Evolutionary conservation across 2,329 filamentous ascomycete species (phyloP).

Genomic region (Trichoderma sp.): DNA sequence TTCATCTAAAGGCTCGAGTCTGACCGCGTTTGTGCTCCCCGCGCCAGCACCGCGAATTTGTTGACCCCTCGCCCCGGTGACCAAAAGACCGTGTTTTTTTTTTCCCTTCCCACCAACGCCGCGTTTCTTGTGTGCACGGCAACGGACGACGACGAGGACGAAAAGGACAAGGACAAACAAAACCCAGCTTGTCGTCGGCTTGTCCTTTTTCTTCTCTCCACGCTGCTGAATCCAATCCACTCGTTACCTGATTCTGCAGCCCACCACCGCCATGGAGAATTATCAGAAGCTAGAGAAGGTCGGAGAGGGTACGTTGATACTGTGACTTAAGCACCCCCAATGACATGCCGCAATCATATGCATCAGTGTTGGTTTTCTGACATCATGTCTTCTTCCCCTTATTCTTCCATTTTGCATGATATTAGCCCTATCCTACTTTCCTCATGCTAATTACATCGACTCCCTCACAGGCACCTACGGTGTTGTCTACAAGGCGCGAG

Average conservation of each 20-base stretch:
- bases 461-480: slow-evolving; percentile 73
- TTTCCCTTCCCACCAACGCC: background rate
- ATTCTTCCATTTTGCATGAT: background rate
- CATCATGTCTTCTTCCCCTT: background rate
- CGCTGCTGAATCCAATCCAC: background rate
- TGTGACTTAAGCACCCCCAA: background rate
- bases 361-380: background rate
- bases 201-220: background rate
- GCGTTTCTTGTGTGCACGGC: slow-evolving; percentile 3
- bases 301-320: slow-evolving; percentile 69
- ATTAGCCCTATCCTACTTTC: background rate
- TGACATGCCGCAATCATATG: background rate
- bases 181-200: background rate
- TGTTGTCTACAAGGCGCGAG: slow-evolving; percentile 91
- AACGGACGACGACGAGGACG: slow-evolving; percentile 1
- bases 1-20: background rate
- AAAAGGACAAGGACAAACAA: background rate
- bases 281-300: slow-evolving; percentile 97
- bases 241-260: background rate
- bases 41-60: slow-evolving; percentile 15
- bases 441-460: slow-evolving; percentile 5
- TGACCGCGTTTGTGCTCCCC: slow-evolving; percentile 19
- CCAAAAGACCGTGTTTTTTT: slow-evolving; percentile 15
- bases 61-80: slow-evolving; percentile 18
- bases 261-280: slow-evolving; percentile 70